Evolutionary conservation across 2,329 filamentous ascomycete genomes (phyloP), one percentile per base, ranked within the genome.

Genomic region (Madurella fahalii): DNA sequence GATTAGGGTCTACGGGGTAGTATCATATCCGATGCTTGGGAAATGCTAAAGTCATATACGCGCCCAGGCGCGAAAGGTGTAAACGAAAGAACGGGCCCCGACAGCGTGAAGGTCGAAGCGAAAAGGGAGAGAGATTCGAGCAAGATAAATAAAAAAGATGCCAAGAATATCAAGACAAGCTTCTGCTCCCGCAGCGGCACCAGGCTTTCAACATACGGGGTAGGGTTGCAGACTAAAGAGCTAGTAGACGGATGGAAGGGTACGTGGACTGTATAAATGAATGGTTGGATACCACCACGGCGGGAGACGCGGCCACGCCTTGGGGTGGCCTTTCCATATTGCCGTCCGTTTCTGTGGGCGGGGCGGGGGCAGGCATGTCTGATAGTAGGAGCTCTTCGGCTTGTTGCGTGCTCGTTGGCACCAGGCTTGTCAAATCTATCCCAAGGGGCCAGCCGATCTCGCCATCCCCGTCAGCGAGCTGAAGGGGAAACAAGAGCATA

Each of bases 191-290:
- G 50, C 42, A 40, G 52, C 43, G 46, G 53, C 40, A 50, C 42
- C 16, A 54, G 58, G 52, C 47, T 46, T 52, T 34, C 44, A 44
- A 39, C 53, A 57, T 52, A 56, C 50, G 56, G 50, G 40, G 57
- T 60, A 58, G 56, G 56, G 60, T 61, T 58, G 50, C 56, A 64
- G 45, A 52, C 45, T 47, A 58, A 40, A 41, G n/a, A 25, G 25
- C 32, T 41, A 42, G 43, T 45, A 56, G 41, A 46, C 30, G 46
- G 51, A 58, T 55, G 56, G 53, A 58, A 58, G 54, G 50, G 46
- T 52, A 57, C 17, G 55, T 41, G 52, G n/a, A 52, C 37, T 45
- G 52, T 60, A 62, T 62, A 62, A 58, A 61, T 58, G 52, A 61
- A 58, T 39, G 47, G 42, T 45, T 44, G 40, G 40, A 63, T 62